Evolutionary conservation across 2,329 filamentous ascomycete species (phyloP).

Genomic region (Trichophyton verrucosum): DNA sequence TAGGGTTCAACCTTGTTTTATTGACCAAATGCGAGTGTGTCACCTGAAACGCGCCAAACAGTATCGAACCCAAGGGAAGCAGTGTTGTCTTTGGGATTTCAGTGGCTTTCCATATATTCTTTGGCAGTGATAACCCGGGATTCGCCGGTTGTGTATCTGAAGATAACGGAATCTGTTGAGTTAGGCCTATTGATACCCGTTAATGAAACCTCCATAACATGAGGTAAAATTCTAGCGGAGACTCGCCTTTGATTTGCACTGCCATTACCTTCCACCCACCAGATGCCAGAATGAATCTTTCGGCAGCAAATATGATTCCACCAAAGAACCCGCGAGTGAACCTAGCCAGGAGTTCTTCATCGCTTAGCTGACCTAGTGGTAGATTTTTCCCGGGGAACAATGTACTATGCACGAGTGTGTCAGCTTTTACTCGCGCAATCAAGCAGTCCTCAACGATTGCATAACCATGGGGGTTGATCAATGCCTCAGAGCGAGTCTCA

Average conservation of each 20-base stretch:
- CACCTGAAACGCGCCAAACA: conserved; percentile 10
- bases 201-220: not conserved
- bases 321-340: conserved; percentile 12
- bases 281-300: conserved; percentile 2
- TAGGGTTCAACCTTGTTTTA: not conserved
- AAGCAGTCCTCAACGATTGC: conserved; percentile 7
- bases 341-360: conserved; percentile 10
- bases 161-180: not conserved
- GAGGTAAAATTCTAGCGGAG: not conserved
- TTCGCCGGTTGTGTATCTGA: not conserved
- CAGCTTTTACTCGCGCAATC: conserved; percentile 1
- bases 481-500: not conserved
- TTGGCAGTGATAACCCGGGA: not conserved
- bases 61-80: conserved; percentile 7
- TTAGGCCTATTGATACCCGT: not conserved
- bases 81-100: conserved; percentile 7
- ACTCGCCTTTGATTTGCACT: conserved; percentile 6
- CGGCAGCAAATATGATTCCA: conserved; percentile 7
- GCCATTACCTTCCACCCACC: conserved; percentile 4
- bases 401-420: not conserved
- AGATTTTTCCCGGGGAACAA: not conserved
- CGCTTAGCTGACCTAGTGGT: conserved; percentile 2
- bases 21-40: conserved; percentile 3
- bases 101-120: not conserved
- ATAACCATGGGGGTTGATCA: conserved; percentile 8